phyloP scores from a whole-genome alignment of 2,329 filamentous ascomycete species.

The Trichoderma sp. region DNA sequence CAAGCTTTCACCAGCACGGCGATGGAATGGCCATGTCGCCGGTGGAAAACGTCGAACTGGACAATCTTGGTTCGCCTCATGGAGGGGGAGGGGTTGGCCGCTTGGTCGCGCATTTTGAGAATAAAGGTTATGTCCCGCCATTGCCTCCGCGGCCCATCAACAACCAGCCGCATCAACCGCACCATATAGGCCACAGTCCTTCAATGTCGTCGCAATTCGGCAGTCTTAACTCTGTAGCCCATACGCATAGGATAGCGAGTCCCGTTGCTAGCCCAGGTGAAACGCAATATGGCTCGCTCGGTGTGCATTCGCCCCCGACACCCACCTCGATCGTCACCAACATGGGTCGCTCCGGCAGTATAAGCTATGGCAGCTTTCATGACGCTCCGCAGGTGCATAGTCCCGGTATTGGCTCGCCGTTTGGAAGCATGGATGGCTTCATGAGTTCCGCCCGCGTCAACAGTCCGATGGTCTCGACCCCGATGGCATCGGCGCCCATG shows the following conservation, averaged over 20 bases:
- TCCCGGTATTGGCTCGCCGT: slow-evolving; percentile 37
- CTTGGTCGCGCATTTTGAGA: slow-evolving; percentile 48
- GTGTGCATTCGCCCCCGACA: slow-evolving; percentile 36
- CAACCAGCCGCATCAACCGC: slow-evolving; percentile 37
- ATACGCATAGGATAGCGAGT: slow-evolving; percentile 39
- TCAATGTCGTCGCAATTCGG: slow-evolving; percentile 40
- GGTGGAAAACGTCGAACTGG: slow-evolving; percentile 37
- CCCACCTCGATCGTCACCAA: slow-evolving; percentile 40
- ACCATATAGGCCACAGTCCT: slow-evolving; percentile 35
- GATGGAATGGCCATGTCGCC: slow-evolving; percentile 27
- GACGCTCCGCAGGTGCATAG: slow-evolving; percentile 37
- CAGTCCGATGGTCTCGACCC: slow-evolving; percentile 34
- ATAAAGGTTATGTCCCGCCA: slow-evolving; percentile 42
- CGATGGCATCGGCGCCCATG: slow-evolving; percentile 34
- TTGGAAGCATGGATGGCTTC: slow-evolving; percentile 42
- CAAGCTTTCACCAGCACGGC: slow-evolving; percentile 36
- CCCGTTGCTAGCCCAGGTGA: slow-evolving; percentile 40
- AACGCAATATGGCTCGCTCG: slow-evolving; percentile 40
- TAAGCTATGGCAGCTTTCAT: slow-evolving; percentile 41
- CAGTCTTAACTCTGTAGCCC: slow-evolving; percentile 35
- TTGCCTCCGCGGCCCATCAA: slow-evolving; percentile 42
- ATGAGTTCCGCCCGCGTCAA: slow-evolving; percentile 38
- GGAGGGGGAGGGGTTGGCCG: slow-evolving; percentile 39
- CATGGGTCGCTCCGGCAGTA: slow-evolving; percentile 34
- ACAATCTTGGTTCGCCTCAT: slow-evolving; percentile 35